Conservation (phyloP, 768 basidiomycete genomes). For the Neoboletus magnificus region DNA sequence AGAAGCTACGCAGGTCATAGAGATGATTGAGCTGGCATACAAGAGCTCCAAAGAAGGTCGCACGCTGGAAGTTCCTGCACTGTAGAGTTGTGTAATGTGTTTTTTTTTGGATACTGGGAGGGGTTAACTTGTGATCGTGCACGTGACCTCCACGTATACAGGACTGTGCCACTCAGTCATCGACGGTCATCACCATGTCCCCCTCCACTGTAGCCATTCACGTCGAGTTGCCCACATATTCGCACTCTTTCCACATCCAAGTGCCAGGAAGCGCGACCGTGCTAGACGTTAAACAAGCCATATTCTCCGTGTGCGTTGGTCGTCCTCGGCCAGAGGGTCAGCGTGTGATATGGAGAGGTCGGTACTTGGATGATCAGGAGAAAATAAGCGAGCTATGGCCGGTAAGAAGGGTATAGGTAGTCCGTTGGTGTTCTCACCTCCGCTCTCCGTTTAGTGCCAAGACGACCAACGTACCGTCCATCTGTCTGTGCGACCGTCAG, state of each 20-base stretch:
- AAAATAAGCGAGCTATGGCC: constrained; percentile 67
- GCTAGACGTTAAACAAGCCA: constrained; percentile 64
- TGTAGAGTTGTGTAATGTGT: constrained; percentile 8
- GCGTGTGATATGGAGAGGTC: constrained; percentile 72
- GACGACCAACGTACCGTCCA: constrained; percentile 64
- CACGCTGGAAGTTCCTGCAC: constrained; percentile 35
- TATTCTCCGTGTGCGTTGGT: constrained; percentile 57
- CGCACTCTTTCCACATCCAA: constrained; percentile 59
- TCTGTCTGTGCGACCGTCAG: constrained; percentile 76
- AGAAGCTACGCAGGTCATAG: constrained; percentile 66
- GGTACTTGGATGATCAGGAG: constrained; percentile 62
- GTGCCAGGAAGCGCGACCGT: constrained; percentile 50
- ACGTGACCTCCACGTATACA: constrained; percentile 35
- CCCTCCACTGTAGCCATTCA: constrained; percentile 40
- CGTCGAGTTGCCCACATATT: constrained; percentile 75
- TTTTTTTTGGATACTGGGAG: background rate
- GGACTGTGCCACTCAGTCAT: background rate
- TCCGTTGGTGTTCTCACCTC: constrained; percentile 4
- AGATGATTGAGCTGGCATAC: constrained; percentile 74
- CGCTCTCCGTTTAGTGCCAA: constrained; percentile 37
- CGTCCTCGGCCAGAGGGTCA: constrained; percentile 68
- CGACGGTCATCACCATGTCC: constrained; percentile 19
- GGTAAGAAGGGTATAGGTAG: constrained; percentile 36
- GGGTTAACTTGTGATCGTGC: background rate
- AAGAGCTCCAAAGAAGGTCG: constrained; percentile 61